Base-by-base conservation (phyloP, 1,284 basidiomycete genomes). In the Butyriboletus appendiculatus region DNA sequence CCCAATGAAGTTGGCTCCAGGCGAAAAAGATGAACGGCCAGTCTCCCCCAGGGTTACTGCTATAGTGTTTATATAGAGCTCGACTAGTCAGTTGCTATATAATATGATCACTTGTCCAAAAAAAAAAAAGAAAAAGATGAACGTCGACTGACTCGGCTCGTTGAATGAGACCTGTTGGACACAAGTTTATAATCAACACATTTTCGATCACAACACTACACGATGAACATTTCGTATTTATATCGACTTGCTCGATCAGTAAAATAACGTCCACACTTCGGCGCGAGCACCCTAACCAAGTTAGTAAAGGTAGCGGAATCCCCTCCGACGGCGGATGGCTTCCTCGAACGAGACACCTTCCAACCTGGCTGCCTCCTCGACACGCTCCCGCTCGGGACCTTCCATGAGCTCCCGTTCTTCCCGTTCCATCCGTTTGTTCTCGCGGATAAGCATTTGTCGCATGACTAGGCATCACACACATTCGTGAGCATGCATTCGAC, bases 281-380 rank as follows among this genome's bases (percentile, higher is more conserved):
- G 10, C n/a, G 15, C 18, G 14, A 15, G 24, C 15, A 37, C 4
- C 6, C 9, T 5, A 14, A 38, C 10, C n/a, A 38, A n/a, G 32
- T 55, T 43, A 63, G 28, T 59, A 60, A 8, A 80, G 60, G 62
- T 77, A 81, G 39, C 78, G 68, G 66, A 76, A 81, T 1, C 77
- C 77, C 62, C 71, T 81, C 50, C 78, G 70, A 52, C 73, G 72
- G 55, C 75, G 71, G 65, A 81, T 70, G 2, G 79, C 81, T 59
- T 81, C 73, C 20, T 81, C 79, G 45, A 81, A 79, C 0, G 75
- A 76, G 22, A 82, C 73, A 8, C 78, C 77, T 56, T 82, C 80
- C 33, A 81, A 58, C 52, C 69, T 69, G 9, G 79, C 80, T 5
- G 78, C 80, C 53, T 80, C 77, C 58, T 77, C 75, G 14, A 80